Evolutionary conservation across 495 filamentous ascomycete genomes (phyloP).

Genomic region (Hypoxylon fuscum): DNA sequence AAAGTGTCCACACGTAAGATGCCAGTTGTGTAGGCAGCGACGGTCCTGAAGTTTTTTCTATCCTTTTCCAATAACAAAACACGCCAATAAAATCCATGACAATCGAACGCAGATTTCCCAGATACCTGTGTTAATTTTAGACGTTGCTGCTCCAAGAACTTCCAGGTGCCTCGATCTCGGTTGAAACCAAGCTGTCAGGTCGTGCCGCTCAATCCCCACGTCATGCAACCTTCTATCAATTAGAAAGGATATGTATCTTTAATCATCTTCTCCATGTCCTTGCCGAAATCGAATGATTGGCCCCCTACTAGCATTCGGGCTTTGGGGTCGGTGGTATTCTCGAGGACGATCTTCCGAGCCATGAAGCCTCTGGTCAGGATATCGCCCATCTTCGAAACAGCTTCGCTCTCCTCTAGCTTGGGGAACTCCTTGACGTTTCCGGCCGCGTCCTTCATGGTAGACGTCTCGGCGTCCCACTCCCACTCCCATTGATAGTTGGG

Average conservation of each 20-base stretch:
- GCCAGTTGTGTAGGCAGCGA: too few species aligned
- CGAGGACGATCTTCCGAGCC: conserved; percentile 34
- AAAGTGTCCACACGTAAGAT: too few species aligned
- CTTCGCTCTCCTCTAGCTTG: conserved; percentile 4
- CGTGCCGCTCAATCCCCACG: too few species aligned
- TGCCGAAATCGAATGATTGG: conserved; percentile 35
- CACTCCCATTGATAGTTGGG: conserved; percentile 38
- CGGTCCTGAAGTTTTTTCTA: too few species aligned
- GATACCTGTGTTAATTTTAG: too few species aligned
- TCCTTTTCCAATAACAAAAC: too few species aligned
- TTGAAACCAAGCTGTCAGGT: too few species aligned
- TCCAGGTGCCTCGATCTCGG: too few species aligned
- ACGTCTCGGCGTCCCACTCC: conserved; percentile 37
- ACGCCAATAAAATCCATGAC: too few species aligned
- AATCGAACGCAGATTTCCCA: too few species aligned
- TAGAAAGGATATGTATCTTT: conserved; percentile 24
- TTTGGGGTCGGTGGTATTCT: conserved; percentile 37
- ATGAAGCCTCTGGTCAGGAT: conserved; percentile 26
- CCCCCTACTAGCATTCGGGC: conserved; percentile 31
- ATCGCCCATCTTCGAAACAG: conserved; percentile 23
- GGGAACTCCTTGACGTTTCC: conserved; percentile 54
- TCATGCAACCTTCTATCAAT: background rate
- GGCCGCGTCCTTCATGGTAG: conserved; percentile 50
- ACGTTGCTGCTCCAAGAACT: too few species aligned
- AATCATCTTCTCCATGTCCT: conserved; percentile 27